phyloP scores from a whole-genome alignment of 2,329 filamentous ascomycete genomes.

The Penicillium frequentans region DNA sequence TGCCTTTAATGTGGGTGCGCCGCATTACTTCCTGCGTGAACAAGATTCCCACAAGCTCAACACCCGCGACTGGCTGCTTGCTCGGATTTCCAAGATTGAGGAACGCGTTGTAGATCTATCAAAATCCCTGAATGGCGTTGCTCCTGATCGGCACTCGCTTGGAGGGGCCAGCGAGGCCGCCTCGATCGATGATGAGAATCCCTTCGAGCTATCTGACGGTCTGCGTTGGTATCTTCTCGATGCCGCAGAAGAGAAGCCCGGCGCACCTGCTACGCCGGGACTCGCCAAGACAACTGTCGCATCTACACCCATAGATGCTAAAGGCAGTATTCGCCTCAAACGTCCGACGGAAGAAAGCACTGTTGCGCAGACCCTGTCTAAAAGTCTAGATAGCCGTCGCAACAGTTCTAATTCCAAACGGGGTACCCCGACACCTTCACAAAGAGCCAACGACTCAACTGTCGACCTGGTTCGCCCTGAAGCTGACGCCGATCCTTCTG shows the following conservation, averaged over 20 bases:
- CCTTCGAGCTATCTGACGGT: constrained; percentile 93
- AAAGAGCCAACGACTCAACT: constrained; percentile 34
- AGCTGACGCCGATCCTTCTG: constrained; percentile 31
- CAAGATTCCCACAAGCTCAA: constrained; percentile 83
- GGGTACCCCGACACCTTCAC: constrained; percentile 45
- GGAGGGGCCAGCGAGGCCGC: constrained; percentile 54
- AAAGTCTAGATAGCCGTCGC: constrained; percentile 85
- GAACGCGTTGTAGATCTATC: constrained; percentile 91
- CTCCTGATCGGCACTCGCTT: constrained; percentile 53
- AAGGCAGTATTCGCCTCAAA: constrained; percentile 61
- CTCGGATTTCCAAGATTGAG: constrained; percentile 86
- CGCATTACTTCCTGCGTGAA: constrained; percentile 94
- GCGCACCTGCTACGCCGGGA: constrained; percentile 87
- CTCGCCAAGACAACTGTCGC: constrained; percentile 90
- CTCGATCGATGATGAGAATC: constrained; percentile 83
- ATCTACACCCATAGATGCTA: constrained; percentile 81
- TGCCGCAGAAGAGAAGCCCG: constrained; percentile 87
- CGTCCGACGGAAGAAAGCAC: constrained; percentile 64
- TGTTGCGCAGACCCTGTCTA: constrained; percentile 75
- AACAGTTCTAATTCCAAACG: constrained; percentile 86
- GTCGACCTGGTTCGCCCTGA: constrained; percentile 39
- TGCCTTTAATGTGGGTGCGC: constrained; percentile 95
- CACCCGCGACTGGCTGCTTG: constrained; percentile 91
- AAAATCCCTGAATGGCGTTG: constrained; percentile 63
- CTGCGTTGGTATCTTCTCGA: constrained; percentile 96